phyloP scores from a whole-genome alignment of 202 grass and related monocot species.

The Schoenoplectus triqueter region DNA sequence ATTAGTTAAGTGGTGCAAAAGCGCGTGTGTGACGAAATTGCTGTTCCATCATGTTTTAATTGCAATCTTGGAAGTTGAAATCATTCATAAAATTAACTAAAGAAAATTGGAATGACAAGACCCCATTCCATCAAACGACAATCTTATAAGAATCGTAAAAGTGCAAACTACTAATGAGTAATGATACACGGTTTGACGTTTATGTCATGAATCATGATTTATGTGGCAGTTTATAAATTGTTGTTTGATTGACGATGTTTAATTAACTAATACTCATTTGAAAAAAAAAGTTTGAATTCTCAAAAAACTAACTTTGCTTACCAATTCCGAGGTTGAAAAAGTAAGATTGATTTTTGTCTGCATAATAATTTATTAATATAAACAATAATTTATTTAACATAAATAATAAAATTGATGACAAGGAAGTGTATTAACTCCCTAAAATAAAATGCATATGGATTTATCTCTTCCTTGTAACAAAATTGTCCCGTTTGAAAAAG shows the following conservation, averaged over 20 bases:
- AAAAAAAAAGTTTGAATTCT: background rate
- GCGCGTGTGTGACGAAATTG: slow-evolving; percentile 30
- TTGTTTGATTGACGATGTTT: background rate
- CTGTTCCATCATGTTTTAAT: slow-evolving; percentile 24
- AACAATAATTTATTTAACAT: no score
- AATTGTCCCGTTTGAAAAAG: no score
- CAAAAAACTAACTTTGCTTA: background rate
- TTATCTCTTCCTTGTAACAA: no score
- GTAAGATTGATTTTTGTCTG: background rate
- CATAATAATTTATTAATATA: background rate
- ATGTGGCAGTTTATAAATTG: background rate
- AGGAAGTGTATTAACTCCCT: no score
- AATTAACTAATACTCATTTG: background rate
- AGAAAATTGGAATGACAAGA: background rate
- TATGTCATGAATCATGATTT: background rate
- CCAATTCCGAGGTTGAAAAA: background rate
- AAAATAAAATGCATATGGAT: no score
- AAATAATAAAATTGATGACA: no score
- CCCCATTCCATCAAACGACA: background rate
- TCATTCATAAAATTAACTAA: background rate
- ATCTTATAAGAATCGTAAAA: background rate
- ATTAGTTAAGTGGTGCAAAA: slow-evolving; percentile 7
- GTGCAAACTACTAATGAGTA: background rate
- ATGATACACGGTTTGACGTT: slow-evolving; percentile 6
- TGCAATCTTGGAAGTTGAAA: slow-evolving; percentile 8